Base-by-base conservation (phyloP, 768 basidiomycete genomes). In the Kondoa subrosea region DNA sequence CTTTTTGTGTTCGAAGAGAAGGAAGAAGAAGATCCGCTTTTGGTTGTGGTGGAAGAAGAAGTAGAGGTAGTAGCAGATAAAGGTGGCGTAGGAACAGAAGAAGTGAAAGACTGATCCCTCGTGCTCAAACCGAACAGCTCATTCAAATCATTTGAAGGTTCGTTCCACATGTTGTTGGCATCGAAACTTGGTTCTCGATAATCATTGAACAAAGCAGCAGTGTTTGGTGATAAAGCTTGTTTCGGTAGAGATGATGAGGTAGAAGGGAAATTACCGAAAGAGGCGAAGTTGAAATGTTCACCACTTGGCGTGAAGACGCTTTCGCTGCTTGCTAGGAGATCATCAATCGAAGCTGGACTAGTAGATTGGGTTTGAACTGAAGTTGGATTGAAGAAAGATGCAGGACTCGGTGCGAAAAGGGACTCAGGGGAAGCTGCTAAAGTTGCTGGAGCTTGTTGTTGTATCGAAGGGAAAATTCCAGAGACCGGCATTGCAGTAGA, bases 271-370 rank as follows among this genome's bases (percentile, higher is more conserved):
- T n/a, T 33, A 17, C 17, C 16, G 30, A 63, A 29, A 12, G 27
- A 27, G 29, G 61, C 61, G 17, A 63, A 32, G 61, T 63, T 63
- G 61, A 63, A 33, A 33, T 63, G 61, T 33, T 63, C 61, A 32
- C 61, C 61, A 8, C 27, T 30, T 16, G 61, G 61, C 27, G 61
- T 63, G 29, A 63, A 63, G 26, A 63, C 29, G 34, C 3, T 3
- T 17, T 63, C 26, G 61, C 61, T 32, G 61, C 26, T n/a, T n/a
- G 40, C 40, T 21, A 50, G 40, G 12, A 50, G 40, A 50, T 50
- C 40, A 50, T 50, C 40, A 8, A 50, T 50, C 30, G 8, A 31
- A 21, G 61, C 3, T 32, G 61, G 34, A 63, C 26, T 50, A 8
- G 8, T 21, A 8, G 40, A 21, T 50, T 8, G 21, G 40, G 12